Evolutionary conservation across 2,329 filamentous ascomycete species (phyloP).

Genomic region (Cordyceps tenuipes): DNA sequence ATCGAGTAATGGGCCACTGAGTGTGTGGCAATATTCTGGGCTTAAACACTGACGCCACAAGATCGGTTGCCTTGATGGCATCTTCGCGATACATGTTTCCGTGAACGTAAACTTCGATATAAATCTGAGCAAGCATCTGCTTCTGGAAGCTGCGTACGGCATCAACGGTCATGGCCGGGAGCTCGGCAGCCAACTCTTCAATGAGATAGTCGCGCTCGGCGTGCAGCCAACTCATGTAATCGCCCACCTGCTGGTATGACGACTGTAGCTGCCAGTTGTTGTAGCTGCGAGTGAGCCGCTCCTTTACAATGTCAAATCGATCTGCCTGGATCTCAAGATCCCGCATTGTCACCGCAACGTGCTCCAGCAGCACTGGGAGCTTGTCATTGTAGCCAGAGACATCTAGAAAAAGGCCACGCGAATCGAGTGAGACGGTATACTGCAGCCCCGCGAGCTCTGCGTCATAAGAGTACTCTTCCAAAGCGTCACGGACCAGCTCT

Average conservation of each 20-base stretch:
- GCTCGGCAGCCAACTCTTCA: slow-evolving; percentile 69
- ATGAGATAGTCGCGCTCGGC: slow-evolving; percentile 70
- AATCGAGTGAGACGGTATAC: slow-evolving; percentile 68
- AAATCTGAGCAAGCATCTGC: slow-evolving; percentile 71
- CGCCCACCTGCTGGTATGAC: slow-evolving; percentile 80
- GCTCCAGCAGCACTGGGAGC: slow-evolving; percentile 79
- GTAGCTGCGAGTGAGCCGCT: slow-evolving; percentile 66
- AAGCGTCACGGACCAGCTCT: slow-evolving; percentile 76
- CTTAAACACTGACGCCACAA: slow-evolving; percentile 70
- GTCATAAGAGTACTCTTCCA: slow-evolving; percentile 93
- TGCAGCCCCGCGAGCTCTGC: slow-evolving; percentile 85
- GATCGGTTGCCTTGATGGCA: slow-evolving; percentile 72
- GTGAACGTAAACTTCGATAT: slow-evolving; percentile 81
- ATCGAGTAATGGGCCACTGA: slow-evolving; percentile 73
- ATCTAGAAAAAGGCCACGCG: slow-evolving; percentile 66
- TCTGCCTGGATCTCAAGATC: slow-evolving; percentile 79
- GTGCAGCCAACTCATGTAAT: slow-evolving; percentile 73
- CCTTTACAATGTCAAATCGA: slow-evolving; percentile 85
- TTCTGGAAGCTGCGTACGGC: slow-evolving; percentile 71
- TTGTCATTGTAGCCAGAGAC: slow-evolving; percentile 96
- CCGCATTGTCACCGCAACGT: slow-evolving; percentile 75
- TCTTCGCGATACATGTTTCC: slow-evolving; percentile 95
- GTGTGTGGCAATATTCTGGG: slow-evolving; percentile 63
- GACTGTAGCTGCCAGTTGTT: slow-evolving; percentile 84
- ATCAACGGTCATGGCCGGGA: slow-evolving; percentile 64